These are phyloP conservation scores for Cladophialophora yegresii DNA, from an alignment of 2,329 filamentous ascomycete genomes.

Conservation along the genomic window DNA sequence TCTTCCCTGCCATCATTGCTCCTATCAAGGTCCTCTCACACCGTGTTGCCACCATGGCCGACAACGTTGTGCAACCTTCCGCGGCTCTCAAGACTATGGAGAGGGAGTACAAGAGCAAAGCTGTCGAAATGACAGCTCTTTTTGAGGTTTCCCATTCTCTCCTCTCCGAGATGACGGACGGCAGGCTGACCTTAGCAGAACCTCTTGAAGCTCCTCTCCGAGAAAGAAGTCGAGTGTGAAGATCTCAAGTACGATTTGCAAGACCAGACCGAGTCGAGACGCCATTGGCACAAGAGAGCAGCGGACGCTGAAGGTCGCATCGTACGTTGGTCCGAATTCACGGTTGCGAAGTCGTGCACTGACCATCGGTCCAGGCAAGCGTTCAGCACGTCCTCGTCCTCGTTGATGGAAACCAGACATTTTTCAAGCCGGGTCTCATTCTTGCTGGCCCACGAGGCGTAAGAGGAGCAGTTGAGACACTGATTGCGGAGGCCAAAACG, in stretches of 20 bases:
- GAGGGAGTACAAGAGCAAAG: constrained; percentile 22
- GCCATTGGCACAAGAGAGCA: constrained; percentile 30
- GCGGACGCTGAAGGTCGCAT: constrained; percentile 25
- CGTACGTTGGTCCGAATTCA: constrained; percentile 12
- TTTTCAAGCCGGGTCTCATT: constrained; percentile 26
- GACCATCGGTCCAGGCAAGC: constrained; percentile 18
- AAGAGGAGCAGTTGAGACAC: constrained; percentile 16
- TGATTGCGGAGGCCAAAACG: constrained; percentile 25
- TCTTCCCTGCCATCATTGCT: not conserved
- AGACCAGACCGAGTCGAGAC: constrained; percentile 29
- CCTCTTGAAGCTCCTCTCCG: constrained; percentile 16
- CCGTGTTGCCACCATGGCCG: constrained; percentile 15
- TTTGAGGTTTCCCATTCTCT: constrained; percentile 17
- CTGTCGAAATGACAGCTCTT: constrained; percentile 14
- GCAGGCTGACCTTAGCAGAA: constrained; percentile 17
- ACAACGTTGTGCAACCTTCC: not conserved
- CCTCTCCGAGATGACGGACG: not conserved
- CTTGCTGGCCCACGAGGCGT: constrained; percentile 22
- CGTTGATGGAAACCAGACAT: constrained; percentile 31
- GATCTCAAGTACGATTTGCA: constrained; percentile 28
- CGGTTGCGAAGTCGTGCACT: not conserved
- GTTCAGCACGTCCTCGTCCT: constrained; percentile 31
- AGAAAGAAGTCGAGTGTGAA: constrained; percentile 19
- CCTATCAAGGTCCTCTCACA: not conserved
- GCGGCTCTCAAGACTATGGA: constrained; percentile 16